These are phyloP conservation scores for Forsythia viridissima DNA, from an alignment of 257 asterid species.

Conservation along the genomic window DNA sequence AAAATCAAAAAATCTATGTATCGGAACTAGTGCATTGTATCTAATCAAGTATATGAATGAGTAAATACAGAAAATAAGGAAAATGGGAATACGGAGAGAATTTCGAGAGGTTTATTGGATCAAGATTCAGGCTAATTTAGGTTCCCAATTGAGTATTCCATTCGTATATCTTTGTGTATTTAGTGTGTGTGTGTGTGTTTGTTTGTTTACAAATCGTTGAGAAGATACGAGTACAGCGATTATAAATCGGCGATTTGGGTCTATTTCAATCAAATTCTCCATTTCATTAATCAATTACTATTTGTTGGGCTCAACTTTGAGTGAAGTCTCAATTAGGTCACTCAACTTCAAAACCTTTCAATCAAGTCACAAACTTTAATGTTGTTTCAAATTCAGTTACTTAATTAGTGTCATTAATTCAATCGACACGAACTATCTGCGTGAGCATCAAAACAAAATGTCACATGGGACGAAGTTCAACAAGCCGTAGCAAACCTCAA, in stretches of 20 bases:
- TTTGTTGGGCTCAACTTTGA: neutral
- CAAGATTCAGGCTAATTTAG: slow-evolving; percentile 21
- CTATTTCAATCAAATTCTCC: too few relatives aligned
- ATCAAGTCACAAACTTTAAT: too few relatives aligned
- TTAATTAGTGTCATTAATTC: too few relatives aligned
- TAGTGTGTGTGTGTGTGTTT: slow-evolving; percentile 10
- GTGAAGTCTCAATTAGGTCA: too few relatives aligned
- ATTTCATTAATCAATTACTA: neutral
- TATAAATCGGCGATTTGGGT: neutral
- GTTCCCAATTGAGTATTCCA: slow-evolving; percentile 11
- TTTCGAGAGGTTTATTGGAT: slow-evolving; percentile 28
- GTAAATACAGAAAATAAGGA: slow-evolving; percentile 1
- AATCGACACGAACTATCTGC: too few relatives aligned
- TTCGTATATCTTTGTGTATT: slow-evolving; percentile 7
- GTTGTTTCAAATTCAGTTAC: too few relatives aligned
- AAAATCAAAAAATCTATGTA: neutral
- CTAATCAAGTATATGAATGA: slow-evolving; percentile 11
- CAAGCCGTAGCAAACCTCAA: too few relatives aligned
- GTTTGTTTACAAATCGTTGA: neutral
- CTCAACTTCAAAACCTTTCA: too few relatives aligned
- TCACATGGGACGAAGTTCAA: too few relatives aligned
- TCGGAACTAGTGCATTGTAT: neutral
- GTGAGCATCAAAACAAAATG: too few relatives aligned
- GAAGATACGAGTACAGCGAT: neutral
- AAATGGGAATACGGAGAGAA: slow-evolving; percentile 19